Conservation (phyloP, 2,329 filamentous ascomycete species). For the Dactylonectria estremocensis region DNA sequence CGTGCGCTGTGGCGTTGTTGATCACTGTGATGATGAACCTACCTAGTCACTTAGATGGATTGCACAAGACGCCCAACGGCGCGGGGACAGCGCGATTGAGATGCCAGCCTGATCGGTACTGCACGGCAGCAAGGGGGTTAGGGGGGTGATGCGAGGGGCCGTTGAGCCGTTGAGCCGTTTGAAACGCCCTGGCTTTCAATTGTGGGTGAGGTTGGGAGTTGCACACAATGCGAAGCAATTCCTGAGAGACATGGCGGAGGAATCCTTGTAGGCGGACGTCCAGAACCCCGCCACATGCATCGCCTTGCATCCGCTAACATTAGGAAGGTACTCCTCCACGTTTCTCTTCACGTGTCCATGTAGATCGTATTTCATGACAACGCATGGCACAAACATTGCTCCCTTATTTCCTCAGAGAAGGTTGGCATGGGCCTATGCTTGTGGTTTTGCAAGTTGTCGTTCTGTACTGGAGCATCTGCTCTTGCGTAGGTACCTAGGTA, state of each 20-base stretch:
- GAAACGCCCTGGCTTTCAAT: slow-evolving; percentile 4
- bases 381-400: neutral
- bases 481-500: neutral
- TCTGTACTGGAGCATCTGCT: neutral
- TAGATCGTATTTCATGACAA: neutral
- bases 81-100: slow-evolving; percentile 7
- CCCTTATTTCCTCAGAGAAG: neutral
- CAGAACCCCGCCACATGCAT: slow-evolving; percentile 27
- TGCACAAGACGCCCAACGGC: neutral
- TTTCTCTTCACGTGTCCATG: neutral
- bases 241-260: neutral
- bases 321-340: neutral
- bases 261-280: slow-evolving; percentile 9
- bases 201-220: neutral
- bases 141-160: too few relatives aligned
- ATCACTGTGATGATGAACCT: slow-evolving; percentile 3
- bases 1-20: slow-evolving; percentile 6
- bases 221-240: neutral
- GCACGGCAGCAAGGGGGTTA: neutral
- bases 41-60: slow-evolving; percentile 10
- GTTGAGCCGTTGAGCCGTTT: slow-evolving; percentile 7
- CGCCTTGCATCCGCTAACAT: neutral
- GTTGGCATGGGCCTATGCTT: neutral
- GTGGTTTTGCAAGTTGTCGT: neutral
- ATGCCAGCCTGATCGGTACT: slow-evolving; percentile 2